Base-by-base conservation (phyloP, 164 flowering plant species). In the Berberis thunbergii region DNA sequence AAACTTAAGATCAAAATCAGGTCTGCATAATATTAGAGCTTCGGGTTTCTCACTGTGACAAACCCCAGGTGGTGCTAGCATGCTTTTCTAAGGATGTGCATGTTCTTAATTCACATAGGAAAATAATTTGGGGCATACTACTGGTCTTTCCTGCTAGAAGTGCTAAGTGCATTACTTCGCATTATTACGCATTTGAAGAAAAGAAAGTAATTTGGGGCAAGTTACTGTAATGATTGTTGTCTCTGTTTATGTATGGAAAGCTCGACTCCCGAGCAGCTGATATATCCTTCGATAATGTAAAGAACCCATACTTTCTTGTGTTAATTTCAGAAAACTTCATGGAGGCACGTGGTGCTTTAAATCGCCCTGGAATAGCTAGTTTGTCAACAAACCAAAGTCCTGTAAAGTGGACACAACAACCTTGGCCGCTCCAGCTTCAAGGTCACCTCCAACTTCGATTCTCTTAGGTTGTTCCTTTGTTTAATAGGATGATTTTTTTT, bases 301-400 rank as follows among this genome's bases (percentile, higher is more conserved):
- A 86, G 75, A 82, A 82, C 65, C 81, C 89, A 61, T 81, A 86
- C 9, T 83, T 72, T 68, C 88, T 93, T 74, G 79, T 93, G 69
- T 76, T 90, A 9, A 77, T 93, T 49, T 86, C 98, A 10, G 97
- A 90, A 45, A 81, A 70, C 68, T 88, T 93, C 75, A 73, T 83
- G 80, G 98, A 93, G 83, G 98, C 94, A 55, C 84, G 89, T 74
- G 78, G 86, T 68, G 83, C 94, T 62, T 72, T 92, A 61, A 80
- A 83, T 76, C 84, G 83, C 26, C 66, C 97, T 66, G 96, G 94
- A 73, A 69, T 75, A 46, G 45, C 85, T 60, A 79, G 40, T 70
- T 70, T 89, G 77, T 42, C 82, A 7, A 41, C 86, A n/a, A 84
- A 72, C 73, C 98, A 83, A 63, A 81, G 74, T 75, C 86, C 88